Evolutionary conservation across 2,329 filamentous ascomycete genomes (phyloP).

Genomic region (Golovinomyces cichoracearum): DNA sequence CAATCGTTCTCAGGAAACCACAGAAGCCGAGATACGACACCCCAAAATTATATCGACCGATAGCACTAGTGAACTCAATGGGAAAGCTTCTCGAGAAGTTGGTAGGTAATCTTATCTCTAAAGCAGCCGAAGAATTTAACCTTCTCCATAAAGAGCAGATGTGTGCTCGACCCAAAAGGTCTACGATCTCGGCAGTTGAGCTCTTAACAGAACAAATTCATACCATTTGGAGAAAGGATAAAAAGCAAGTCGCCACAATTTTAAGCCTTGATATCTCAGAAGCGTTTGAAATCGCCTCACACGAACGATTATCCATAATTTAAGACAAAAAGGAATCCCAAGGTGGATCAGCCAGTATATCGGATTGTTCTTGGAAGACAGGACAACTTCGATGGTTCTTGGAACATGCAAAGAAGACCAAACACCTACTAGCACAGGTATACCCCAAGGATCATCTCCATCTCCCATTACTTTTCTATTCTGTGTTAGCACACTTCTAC

Average conservation of each 20-base stretch:
- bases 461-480: constrained; percentile 1
- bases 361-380: neutral
- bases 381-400: neutral
- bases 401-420: neutral
- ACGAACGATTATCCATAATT: neutral
- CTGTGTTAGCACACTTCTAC: neutral
- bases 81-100: neutral
- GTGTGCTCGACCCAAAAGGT: neutral
- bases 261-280: constrained; percentile 1
- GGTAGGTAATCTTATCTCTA: neutral
- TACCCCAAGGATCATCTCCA: neutral
- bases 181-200: neutral
- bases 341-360: neutral
- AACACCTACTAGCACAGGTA: neutral
- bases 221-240: neutral
- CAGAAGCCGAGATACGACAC: neutral
- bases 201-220: neutral
- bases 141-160: neutral
- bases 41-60: neutral
- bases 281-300: neutral
- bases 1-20: neutral
- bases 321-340: neutral
- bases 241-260: neutral
- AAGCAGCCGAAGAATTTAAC: neutral
- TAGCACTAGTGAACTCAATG: neutral